Evolutionary conservation across 2,329 filamentous ascomycete species (phyloP).

Genomic region (Aspergillus clavatus): DNA sequence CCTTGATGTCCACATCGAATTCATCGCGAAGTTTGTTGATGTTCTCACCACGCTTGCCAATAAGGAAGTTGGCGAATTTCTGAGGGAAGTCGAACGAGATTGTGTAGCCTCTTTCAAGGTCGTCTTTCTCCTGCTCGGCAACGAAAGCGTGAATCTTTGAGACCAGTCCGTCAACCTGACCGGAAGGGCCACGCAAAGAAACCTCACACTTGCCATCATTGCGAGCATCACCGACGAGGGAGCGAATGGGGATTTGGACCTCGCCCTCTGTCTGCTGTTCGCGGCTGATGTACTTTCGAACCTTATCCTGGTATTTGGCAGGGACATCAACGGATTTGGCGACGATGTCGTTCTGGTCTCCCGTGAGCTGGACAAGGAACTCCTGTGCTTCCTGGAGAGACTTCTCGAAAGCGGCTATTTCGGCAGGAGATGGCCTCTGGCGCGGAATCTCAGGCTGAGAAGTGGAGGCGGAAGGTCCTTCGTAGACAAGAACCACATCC

Average conservation of each 20-base stretch:
- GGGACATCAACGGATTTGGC: conserved; percentile 52
- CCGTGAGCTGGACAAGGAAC: conserved; percentile 50
- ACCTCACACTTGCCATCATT: conserved; percentile 45
- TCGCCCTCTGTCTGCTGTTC: conserved; percentile 50
- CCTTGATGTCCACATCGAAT: conserved; percentile 73
- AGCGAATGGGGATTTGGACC: conserved; percentile 53
- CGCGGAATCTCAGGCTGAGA: conserved; percentile 52
- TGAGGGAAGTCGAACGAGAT: conserved; percentile 88
- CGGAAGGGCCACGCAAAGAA: conserved; percentile 70
- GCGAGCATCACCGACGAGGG: conserved; percentile 44
- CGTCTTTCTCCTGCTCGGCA: conserved; percentile 82
- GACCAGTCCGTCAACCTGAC: conserved; percentile 66
- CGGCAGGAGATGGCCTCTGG: conserved; percentile 51
- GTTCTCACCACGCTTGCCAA: conserved; percentile 63
- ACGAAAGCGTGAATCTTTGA: conserved; percentile 74
- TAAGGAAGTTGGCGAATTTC: conserved; percentile 84
- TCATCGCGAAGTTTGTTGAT: conserved; percentile 65
- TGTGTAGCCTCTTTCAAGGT: conserved; percentile 86
- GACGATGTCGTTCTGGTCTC: conserved; percentile 52
- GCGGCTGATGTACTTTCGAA: conserved; percentile 54
- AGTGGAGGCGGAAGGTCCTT: conserved; percentile 40
- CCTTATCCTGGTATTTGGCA: conserved; percentile 60
- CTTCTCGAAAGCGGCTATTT: conserved; percentile 53
- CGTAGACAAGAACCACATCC: conserved; percentile 48
- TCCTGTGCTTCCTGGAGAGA: conserved; percentile 56